These are phyloP conservation scores for Epichloe amarillans DNA, from an alignment of 2,329 filamentous ascomycete species.

Conservation along the genomic window DNA sequence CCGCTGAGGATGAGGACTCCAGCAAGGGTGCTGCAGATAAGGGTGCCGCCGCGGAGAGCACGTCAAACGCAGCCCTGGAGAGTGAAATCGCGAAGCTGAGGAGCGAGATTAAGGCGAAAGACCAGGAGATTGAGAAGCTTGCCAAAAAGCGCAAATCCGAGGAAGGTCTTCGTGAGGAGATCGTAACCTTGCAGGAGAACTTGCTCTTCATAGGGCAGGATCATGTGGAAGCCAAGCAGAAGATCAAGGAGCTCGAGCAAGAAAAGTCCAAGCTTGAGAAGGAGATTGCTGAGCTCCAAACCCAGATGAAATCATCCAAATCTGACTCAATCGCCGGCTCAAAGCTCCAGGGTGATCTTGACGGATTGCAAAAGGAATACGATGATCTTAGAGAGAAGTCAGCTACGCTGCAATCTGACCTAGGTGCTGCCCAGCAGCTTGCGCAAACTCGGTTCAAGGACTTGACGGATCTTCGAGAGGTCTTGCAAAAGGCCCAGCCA, in stretches of 20 bases:
- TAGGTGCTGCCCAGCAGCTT: slow-evolving; percentile 74
- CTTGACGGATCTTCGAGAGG: slow-evolving; percentile 62
- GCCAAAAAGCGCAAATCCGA: slow-evolving; percentile 58
- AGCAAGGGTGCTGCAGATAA: not conserved
- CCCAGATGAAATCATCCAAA: slow-evolving; percentile 41
- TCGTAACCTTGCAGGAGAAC: slow-evolving; percentile 71
- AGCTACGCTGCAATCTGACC: slow-evolving; percentile 61
- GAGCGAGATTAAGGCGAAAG: slow-evolving; percentile 47
- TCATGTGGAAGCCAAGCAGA: slow-evolving; percentile 71
- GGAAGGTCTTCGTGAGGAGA: slow-evolving; percentile 70
- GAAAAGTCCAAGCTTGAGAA: slow-evolving; percentile 56
- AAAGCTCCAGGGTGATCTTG: slow-evolving; percentile 49
- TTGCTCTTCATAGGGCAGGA: slow-evolving; percentile 68
- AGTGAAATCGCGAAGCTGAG: slow-evolving; percentile 37
- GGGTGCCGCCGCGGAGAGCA: slow-evolving; percentile 8
- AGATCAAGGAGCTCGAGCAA: slow-evolving; percentile 53
- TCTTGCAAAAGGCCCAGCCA: slow-evolving; percentile 67
- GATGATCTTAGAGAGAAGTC: slow-evolving; percentile 60
- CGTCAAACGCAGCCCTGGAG: slow-evolving; percentile 27
- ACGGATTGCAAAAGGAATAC: slow-evolving; percentile 37
- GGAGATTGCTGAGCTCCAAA: slow-evolving; percentile 53
- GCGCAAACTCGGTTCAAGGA: slow-evolving; percentile 84
- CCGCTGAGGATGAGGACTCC: slow-evolving; percentile 21
- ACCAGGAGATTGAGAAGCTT: slow-evolving; percentile 59
- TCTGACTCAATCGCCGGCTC: slow-evolving; percentile 30